phyloP scores from a whole-genome alignment of 345 rosid genomes.

The Bruguiera parviflora region DNA sequence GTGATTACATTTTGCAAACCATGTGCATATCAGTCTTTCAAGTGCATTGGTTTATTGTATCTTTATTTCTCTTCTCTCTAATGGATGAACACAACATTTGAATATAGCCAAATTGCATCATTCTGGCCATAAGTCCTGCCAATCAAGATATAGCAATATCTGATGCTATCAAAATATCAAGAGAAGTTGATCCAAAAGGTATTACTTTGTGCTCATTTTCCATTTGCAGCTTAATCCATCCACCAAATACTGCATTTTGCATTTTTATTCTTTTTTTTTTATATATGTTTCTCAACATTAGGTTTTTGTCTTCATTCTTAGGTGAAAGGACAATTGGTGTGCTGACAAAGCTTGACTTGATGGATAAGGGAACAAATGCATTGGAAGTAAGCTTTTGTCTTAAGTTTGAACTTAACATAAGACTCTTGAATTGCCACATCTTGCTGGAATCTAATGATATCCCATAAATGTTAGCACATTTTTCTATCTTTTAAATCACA shows the following conservation, averaged over 20 bases:
- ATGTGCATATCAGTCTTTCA: too few species aligned
- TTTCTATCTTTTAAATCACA: too few species aligned
- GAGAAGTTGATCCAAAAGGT: constrained; percentile 65
- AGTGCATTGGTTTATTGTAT: too few species aligned
- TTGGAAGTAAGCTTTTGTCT: constrained; percentile 20
- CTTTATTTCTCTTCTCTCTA: not conserved
- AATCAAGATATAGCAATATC: constrained; percentile 77
- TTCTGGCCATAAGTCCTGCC: constrained; percentile 68
- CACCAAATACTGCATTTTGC: not conserved
- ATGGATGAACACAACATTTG: constrained; percentile 4
- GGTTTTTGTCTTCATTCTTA: not conserved
- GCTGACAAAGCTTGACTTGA: constrained; percentile 30
- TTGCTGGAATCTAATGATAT: constrained; percentile 2
- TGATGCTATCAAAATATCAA: constrained; percentile 68
- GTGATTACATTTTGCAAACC: too few species aligned
- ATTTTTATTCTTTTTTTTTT: not conserved
- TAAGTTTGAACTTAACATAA: not conserved
- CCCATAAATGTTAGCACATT: not conserved
- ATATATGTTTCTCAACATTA: not conserved
- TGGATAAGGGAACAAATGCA: constrained; percentile 29
- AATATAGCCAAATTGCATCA: constrained; percentile 52
- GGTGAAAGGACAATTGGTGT: constrained; percentile 34
- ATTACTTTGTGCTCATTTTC: constrained; percentile 2
- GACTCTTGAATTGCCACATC: not conserved
- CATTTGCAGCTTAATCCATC: not conserved